Percentiles rank a stretch among this genome's conserved stretches.
Conservation (phyloP, 1,284 basidiomycete genomes). For the Laetiporus sulphureus region DNA sequence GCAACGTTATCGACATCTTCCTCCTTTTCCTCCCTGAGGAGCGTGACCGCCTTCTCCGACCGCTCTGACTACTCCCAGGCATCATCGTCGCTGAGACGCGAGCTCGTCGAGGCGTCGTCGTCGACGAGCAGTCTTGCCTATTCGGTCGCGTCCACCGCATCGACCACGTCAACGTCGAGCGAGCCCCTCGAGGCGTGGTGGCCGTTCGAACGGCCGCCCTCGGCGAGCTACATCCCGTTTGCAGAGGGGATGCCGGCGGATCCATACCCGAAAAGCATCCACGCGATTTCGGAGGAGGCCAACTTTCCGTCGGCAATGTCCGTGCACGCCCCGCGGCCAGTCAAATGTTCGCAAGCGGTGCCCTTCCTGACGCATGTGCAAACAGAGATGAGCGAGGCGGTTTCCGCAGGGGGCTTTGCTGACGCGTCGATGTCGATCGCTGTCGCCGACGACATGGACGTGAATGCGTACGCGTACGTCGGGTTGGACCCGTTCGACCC, state of each 20-base stretch:
- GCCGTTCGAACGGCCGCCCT: too few species aligned
- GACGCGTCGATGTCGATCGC: too few species aligned
- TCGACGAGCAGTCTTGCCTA: background rate
- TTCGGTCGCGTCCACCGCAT: too few species aligned
- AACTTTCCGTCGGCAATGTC: background rate
- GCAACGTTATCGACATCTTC: constrained; percentile 7
- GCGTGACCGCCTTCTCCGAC: constrained; percentile 6
- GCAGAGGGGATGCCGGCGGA: background rate
- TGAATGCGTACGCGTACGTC: constrained; percentile 1
- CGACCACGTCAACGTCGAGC: background rate
- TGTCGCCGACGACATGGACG: too few species aligned
- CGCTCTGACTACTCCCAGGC: constrained; percentile 1
- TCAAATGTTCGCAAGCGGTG: constrained; percentile 11
- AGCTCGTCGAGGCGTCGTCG: background rate
- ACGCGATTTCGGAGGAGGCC: background rate
- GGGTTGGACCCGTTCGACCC: background rate
- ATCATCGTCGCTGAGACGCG: constrained; percentile 2
- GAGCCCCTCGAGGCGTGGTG: background rate
- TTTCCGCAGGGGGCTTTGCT: too few species aligned
- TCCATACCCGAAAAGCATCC: background rate
- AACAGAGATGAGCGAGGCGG: too few species aligned
- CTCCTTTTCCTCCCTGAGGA: constrained; percentile 8
- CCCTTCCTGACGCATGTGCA: too few species aligned
- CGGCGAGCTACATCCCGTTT: background rate
- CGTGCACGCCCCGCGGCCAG: constrained; percentile 16